Percentiles rank a stretch among this genome's conserved stretches.
Evolutionary conservation across 1,284 basidiomycete species (phyloP).

Genomic region (Waitea zeae): DNA sequence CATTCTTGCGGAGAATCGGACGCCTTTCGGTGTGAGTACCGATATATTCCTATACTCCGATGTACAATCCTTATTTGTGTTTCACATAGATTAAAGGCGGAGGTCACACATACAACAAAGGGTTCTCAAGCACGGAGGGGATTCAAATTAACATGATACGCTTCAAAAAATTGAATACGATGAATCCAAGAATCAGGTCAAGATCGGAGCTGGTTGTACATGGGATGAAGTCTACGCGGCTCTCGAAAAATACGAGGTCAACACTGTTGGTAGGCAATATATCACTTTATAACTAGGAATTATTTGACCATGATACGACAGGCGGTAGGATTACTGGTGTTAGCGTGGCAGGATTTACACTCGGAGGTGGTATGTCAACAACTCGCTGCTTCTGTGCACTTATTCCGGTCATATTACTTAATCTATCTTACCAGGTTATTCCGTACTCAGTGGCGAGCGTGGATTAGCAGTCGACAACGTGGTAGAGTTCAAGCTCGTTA

Average conservation of each 20-base stretch:
- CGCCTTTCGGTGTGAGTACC: no score
- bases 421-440: no score
- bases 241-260: slow-evolving; percentile 18
- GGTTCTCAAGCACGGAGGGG: slow-evolving; percentile 32
- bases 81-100: slow-evolving; percentile 34
- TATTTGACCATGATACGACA: no score
- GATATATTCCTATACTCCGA: no score
- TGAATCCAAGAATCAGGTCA: slow-evolving; percentile 14
- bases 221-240: slow-evolving; percentile 31
- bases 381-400: no score
- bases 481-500: slow-evolving; percentile 19
- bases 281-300: no score
- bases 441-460: slow-evolving; percentile 20
- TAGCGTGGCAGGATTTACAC: slow-evolving; percentile 26
- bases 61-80: no score
- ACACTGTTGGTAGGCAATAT: slow-evolving; percentile 33
- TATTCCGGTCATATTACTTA: no score
- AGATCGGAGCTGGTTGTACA: slow-evolving; percentile 26
- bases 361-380: slow-evolving; percentile 29
- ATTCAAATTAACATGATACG: slow-evolving; percentile 30
- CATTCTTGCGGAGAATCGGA: no score
- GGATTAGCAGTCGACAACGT: slow-evolving; percentile 27
- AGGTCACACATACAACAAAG: slow-evolving; percentile 26
- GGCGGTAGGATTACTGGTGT: slow-evolving; percentile 23
- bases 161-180: slow-evolving; percentile 23